Conservation (phyloP, 805 yeast genomes). For the Deakozyma indianensis region DNA sequence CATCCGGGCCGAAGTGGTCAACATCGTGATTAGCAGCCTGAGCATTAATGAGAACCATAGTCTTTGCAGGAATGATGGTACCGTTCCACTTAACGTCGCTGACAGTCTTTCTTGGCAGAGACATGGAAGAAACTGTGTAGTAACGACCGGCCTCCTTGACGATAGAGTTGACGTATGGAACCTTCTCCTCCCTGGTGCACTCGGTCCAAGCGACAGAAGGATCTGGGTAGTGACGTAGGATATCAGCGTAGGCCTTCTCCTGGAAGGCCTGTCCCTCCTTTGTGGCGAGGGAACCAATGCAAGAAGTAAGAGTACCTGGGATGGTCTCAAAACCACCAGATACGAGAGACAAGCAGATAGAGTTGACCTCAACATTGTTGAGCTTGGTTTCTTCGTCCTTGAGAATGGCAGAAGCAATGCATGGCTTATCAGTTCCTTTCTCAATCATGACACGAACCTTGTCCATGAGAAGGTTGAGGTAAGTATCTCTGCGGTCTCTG, state of each 20-base stretch:
- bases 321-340: constrained; percentile 71
- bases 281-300: constrained; percentile 42
- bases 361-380: constrained; percentile 31
- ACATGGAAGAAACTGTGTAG: constrained; percentile 53
- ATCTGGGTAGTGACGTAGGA: constrained; percentile 22
- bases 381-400: constrained; percentile 16
- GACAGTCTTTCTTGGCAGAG: constrained; percentile 50
- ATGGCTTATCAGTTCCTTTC: constrained; percentile 17
- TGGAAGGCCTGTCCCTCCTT: constrained; percentile 29
- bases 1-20: constrained; percentile 14
- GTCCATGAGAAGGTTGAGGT: constrained; percentile 19
- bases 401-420: constrained; percentile 25
- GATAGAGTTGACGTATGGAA: constrained; percentile 42
- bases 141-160: constrained; percentile 47
- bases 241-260: constrained; percentile 27
- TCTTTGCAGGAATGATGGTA: constrained; percentile 37
- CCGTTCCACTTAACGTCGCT: constrained; percentile 29
- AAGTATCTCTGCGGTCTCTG: constrained; percentile 20
- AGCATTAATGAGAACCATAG: constrained; percentile 49
- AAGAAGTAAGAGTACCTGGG: constrained; percentile 45
- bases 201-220: constrained; percentile 14
- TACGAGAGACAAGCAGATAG: constrained; percentile 59
- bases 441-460: constrained; percentile 14
- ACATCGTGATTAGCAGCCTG: constrained; percentile 58
- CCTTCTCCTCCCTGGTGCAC: constrained; percentile 18